These are phyloP conservation scores for Fomes fomentarius DNA, from an alignment of 1,284 basidiomycete genomes.

Conservation along the genomic window DNA sequence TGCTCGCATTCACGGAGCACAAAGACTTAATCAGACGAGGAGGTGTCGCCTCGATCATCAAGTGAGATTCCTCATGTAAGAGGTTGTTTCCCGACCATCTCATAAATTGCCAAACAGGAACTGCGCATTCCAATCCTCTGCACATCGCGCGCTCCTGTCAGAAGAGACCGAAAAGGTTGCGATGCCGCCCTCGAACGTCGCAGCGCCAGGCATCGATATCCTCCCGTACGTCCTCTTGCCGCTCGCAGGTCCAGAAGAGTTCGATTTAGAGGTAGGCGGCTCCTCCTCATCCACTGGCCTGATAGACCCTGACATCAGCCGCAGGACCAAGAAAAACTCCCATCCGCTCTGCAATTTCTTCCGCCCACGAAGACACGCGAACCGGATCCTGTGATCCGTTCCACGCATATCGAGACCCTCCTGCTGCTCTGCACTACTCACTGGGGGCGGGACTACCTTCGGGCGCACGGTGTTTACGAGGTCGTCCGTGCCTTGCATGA, in stretches of 20 bases:
- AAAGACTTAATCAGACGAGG: slow-evolving; percentile 83
- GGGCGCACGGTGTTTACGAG: slow-evolving; percentile 86
- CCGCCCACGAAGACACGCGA: slow-evolving; percentile 87
- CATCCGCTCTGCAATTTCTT: slow-evolving; percentile 86
- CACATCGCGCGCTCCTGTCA: slow-evolving; percentile 71
- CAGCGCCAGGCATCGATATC: slow-evolving; percentile 80
- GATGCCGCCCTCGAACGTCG: slow-evolving; percentile 56
- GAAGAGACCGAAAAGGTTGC: slow-evolving; percentile 54
- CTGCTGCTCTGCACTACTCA: slow-evolving; percentile 88
- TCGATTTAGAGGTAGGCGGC: slow-evolving; percentile 77
- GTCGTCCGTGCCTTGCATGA: slow-evolving; percentile 85
- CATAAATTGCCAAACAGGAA: slow-evolving; percentile 52
- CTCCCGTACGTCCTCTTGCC: slow-evolving; percentile 87
- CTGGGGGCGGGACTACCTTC: slow-evolving; percentile 83
- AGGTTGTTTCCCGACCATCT: no score
- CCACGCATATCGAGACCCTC: slow-evolving; percentile 89
- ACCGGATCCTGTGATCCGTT: slow-evolving; percentile 75
- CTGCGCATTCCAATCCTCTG: slow-evolving; percentile 71
- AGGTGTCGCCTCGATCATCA: slow-evolving; percentile 85
- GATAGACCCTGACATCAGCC: neutral
- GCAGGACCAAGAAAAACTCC: slow-evolving; percentile 90
- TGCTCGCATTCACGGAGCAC: slow-evolving; percentile 89
- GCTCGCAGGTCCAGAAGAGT: slow-evolving; percentile 93
- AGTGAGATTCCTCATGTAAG: slow-evolving; percentile 50
- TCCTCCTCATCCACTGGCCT: neutral